Base-by-base conservation (phyloP, 2,329 filamentous ascomycete species). In the Xylariomycetidae sp. region DNA sequence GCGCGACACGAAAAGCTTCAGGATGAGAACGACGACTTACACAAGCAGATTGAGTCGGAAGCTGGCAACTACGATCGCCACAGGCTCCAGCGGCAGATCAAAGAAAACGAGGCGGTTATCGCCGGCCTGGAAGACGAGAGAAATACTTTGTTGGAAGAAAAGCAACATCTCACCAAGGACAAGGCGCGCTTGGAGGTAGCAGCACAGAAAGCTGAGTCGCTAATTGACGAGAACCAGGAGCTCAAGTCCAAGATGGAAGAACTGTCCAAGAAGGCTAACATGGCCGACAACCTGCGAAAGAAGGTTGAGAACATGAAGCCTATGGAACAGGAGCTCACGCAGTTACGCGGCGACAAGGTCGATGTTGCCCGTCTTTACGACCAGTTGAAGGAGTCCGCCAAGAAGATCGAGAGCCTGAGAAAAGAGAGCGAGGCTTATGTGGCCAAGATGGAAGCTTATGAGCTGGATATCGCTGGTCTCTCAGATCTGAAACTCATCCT, bases 101-200 rank as follows among this genome's bases (percentile, higher is more conserved):
- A 73, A 25, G 76, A 86, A 47, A 78, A 83, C 48, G 79, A 85
- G 54, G 71, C 81, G 37, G 65, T 86, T 31, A 88, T 89, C 50
- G 76, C 78, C 24, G 72, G 68, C 16, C 74, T 86, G 46, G 84
- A 89, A 54, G 70, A 72, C 14, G 74, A 84, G 46, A 60, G 81
- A 9, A 74, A 82, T 36, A 65, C 70, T 19, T 58, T 70, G 40
- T 60, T 61, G 13, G 53, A 61, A 12, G 54, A 61, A 54, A 73
- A 63, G 44, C 61, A 64, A 26, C 62, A 57, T 17, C 48, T 58
- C n/a, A 29, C 50, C 10, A 52, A 52, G 39, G 51, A 56, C 25
- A 53, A 48, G 32, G 32, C 29, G 18, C 51, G 50, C 14, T 52
- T 74, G 19, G 56, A 62, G 33, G 63, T 62, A 39, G 72, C 78